Conservation (phyloP, 768 basidiomycete genomes). For the Lactarius akahatsu region DNA sequence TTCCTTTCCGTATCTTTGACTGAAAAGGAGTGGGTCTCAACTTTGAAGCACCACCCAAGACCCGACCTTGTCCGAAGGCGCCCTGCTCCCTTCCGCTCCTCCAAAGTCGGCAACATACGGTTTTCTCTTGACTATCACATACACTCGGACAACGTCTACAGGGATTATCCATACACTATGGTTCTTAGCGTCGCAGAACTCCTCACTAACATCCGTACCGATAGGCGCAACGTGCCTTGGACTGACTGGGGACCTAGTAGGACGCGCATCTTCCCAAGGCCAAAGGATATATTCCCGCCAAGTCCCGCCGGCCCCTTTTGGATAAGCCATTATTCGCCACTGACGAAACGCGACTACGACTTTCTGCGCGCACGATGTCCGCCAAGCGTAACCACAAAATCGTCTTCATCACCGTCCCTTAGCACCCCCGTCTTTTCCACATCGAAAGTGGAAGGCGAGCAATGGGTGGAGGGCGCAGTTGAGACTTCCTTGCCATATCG, state of each 20-base stretch:
- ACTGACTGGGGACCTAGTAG: constrained; percentile 14
- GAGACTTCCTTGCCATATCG: constrained; percentile 7
- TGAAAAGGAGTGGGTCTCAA: constrained; percentile 18
- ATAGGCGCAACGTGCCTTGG: constrained; percentile 4
- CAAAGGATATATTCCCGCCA: not conserved
- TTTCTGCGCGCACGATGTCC: constrained; percentile 6
- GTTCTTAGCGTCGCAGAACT: constrained; percentile 11
- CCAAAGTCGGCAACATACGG: constrained; percentile 14
- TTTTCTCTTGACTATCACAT: constrained; percentile 8
- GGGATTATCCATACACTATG: constrained; percentile 3
- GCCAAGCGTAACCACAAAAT: not conserved
- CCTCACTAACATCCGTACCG: not conserved
- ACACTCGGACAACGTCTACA: not conserved
- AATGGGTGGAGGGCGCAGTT: constrained; percentile 8
- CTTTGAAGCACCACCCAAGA: not conserved
- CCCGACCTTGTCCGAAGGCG: not conserved
- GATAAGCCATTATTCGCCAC: constrained; percentile 7
- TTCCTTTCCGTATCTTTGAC: constrained; percentile 2
- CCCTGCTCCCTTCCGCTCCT: constrained; percentile 18
- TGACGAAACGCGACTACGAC: constrained; percentile 18
- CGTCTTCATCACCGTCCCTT: not conserved
- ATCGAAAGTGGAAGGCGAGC: not conserved
- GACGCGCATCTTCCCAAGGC: constrained; percentile 5
- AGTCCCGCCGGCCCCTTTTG: constrained; percentile 14
- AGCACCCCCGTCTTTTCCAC: not conserved